These are phyloP conservation scores for Trypanosomatidae sp. DNA, from an alignment of 208 protist species.

Conservation along the genomic window DNA sequence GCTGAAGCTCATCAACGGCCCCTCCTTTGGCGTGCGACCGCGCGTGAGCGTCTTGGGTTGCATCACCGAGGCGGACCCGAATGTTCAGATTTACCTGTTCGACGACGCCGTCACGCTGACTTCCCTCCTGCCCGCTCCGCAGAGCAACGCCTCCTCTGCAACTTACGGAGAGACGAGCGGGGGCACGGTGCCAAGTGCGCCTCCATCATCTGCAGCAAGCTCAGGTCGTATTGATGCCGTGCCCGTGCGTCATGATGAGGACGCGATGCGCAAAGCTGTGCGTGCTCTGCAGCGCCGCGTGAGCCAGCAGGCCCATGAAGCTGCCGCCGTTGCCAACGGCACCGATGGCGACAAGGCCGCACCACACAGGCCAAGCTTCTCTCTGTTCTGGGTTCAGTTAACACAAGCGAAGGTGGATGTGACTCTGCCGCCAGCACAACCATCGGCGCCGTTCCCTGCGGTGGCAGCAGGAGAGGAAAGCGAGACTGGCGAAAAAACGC, in stretches of 20 bases:
- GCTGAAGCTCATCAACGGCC: slow-evolving; percentile 83
- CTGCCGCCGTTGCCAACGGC: neutral
- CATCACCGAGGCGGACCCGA: slow-evolving; percentile 26
- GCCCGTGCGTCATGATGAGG: slow-evolving; percentile 68
- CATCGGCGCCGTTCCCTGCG: neutral
- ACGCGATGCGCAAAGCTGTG: slow-evolving; percentile 71
- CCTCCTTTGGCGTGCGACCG: slow-evolving; percentile 61
- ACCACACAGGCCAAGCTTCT: slow-evolving; percentile 23
- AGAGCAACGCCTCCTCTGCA: neutral
- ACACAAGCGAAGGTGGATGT: slow-evolving; percentile 58
- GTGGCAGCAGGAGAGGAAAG: neutral
- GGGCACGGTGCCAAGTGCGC: neutral
- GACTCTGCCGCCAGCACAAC: slow-evolving; percentile 14
- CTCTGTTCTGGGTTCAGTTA: slow-evolving; percentile 71
- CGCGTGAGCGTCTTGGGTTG: slow-evolving; percentile 61
- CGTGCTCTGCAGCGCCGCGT: slow-evolving; percentile 47
- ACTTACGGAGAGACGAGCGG: neutral
- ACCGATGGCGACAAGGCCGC: neutral
- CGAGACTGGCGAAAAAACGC: no score
- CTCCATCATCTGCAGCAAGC: neutral
- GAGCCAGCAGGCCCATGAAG: slow-evolving; percentile 2
- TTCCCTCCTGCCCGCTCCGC: slow-evolving; percentile 7
- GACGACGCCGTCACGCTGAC: slow-evolving; percentile 40
- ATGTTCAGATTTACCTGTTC: slow-evolving; percentile 54
- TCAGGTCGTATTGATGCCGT: slow-evolving; percentile 43